Percentiles rank a stretch among this genome's conserved stretches.
These are phyloP conservation scores for Smithsoniella earleae DNA, from an alignment of 163 green algal genomes.

Conservation along the genomic window DNA sequence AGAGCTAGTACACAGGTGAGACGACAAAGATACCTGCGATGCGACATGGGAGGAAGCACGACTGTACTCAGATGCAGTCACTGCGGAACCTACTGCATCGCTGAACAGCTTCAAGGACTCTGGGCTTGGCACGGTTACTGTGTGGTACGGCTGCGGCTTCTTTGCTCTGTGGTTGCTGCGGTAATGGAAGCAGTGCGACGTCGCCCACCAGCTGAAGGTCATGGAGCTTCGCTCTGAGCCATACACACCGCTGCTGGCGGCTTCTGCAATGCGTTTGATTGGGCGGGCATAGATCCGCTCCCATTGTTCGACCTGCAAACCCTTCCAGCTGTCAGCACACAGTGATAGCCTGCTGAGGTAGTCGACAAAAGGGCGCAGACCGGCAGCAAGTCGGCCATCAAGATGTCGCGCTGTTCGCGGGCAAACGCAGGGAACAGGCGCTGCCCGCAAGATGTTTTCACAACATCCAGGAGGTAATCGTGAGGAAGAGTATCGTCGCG, in stretches of 20 bases:
- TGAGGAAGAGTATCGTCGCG: conserved; percentile 5
- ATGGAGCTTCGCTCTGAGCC: neutral
- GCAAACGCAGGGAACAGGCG: conserved; percentile 9
- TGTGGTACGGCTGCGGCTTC: neutral
- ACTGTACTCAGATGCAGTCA: neutral
- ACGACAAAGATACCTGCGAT: neutral
- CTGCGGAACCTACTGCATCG: neutral
- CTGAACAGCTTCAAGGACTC: conserved; percentile 26
- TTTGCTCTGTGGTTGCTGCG: neutral
- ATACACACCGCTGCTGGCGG: neutral
- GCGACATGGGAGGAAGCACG: neutral
- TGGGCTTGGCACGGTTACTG: neutral
- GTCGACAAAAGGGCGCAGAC: neutral
- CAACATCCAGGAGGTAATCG: conserved; percentile 17
- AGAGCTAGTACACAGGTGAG: neutral
- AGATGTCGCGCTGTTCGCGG: neutral
- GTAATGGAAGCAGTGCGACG: conserved; percentile 5
- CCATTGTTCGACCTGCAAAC: conserved; percentile 26
- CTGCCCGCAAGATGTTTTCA: conserved; percentile 25
- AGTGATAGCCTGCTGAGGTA: neutral
- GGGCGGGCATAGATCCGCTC: neutral
- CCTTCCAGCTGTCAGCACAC: neutral
- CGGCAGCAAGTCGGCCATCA: conserved; percentile 9
- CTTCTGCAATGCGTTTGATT: neutral
- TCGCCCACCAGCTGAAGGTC: conserved; percentile 17